Conservation (phyloP, 164 flowering plant genomes). For the Santalum album region DNA sequence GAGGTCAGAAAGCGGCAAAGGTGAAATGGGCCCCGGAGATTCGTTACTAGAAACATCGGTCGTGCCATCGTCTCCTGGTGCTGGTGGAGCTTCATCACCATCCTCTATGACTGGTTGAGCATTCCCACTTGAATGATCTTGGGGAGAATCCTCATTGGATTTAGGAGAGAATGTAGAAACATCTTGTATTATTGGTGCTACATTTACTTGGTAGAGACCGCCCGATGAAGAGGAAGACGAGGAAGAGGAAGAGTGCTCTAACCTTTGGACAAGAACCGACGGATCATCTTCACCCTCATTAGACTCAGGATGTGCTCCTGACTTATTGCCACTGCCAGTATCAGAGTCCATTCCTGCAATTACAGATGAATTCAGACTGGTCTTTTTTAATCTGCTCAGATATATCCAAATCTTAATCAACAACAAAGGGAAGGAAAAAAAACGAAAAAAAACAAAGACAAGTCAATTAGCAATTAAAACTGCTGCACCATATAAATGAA, state of each 20-base stretch:
- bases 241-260: constrained; percentile 1
- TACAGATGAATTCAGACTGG: too few species aligned
- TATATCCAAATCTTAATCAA: too few species aligned
- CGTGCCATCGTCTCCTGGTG: background rate
- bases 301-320: background rate
- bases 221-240: constrained; percentile 8
- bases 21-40: background rate
- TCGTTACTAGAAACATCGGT: background rate
- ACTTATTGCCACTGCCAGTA: too few species aligned
- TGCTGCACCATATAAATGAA: too few species aligned
- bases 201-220: background rate
- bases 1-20: background rate
- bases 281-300: constrained; percentile 3
- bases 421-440: too few species aligned
- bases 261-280: constrained; percentile 5
- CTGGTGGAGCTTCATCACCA: background rate
- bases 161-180: too few species aligned
- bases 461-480: too few species aligned
- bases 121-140: too few species aligned
- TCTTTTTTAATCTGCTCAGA: too few species aligned
- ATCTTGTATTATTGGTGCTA: background rate
- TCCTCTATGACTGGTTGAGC: background rate
- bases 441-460: too few species aligned
- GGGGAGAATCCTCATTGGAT: too few species aligned
- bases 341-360: too few species aligned